phyloP scores from a whole-genome alignment of 2,329 filamentous ascomycete species.

The Aspergillus sp. region DNA sequence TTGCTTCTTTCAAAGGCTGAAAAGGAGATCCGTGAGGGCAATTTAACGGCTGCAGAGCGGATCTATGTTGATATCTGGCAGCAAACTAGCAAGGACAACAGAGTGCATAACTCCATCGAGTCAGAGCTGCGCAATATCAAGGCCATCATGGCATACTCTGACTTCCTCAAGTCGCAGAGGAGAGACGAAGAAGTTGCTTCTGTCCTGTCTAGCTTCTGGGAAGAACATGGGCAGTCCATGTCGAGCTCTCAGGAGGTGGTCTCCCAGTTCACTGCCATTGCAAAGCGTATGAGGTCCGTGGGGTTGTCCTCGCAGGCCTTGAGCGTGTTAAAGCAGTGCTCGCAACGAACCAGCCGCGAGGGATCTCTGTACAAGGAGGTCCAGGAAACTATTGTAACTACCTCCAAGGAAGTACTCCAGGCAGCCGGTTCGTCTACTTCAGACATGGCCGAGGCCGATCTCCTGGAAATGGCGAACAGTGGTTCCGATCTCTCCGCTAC shows the following conservation, averaged over 20 bases:
- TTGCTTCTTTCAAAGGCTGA: slow-evolving; percentile 40
- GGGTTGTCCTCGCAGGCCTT: slow-evolving; percentile 46
- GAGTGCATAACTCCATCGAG: slow-evolving; percentile 41
- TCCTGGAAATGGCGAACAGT: slow-evolving; percentile 47
- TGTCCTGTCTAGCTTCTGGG: slow-evolving; percentile 36
- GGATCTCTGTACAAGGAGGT: slow-evolving; percentile 16
- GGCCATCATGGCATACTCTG: slow-evolving; percentile 45
- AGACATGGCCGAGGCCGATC: slow-evolving; percentile 41
- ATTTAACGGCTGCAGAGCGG: slow-evolving; percentile 43
- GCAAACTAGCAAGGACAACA: slow-evolving; percentile 47
- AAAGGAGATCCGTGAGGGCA: slow-evolving; percentile 32
- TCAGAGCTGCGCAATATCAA: slow-evolving; percentile 52
- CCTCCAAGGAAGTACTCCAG: slow-evolving; percentile 45
- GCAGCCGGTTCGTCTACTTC: slow-evolving; percentile 36
- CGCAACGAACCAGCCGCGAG: slow-evolving; percentile 35
- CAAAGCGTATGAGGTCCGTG: slow-evolving; percentile 47
- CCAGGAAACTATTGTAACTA: neutral
- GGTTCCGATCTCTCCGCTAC: slow-evolving; percentile 36
- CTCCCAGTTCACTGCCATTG: slow-evolving; percentile 41
- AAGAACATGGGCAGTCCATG: slow-evolving; percentile 48
- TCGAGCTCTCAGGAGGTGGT: slow-evolving; percentile 39
- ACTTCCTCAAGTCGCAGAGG: slow-evolving; percentile 47
- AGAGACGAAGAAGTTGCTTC: slow-evolving; percentile 26
- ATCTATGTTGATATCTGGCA: slow-evolving; percentile 53
- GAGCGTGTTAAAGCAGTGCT: slow-evolving; percentile 46